Evolutionary conservation across 129 eudicot species (phyloP).

Genomic region (Kitagawia praeruptora): DNA sequence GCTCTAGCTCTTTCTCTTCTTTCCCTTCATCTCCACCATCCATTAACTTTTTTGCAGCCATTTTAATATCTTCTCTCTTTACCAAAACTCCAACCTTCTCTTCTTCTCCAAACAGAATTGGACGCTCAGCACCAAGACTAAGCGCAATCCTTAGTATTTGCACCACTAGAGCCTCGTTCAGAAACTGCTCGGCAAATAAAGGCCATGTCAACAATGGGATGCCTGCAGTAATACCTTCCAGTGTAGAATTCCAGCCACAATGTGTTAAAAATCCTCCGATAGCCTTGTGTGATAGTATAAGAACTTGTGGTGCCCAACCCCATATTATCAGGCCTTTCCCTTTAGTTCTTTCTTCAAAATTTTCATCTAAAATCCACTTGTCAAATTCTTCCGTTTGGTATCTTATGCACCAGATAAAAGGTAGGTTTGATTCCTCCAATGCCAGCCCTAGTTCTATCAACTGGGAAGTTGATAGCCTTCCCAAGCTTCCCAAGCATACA

Average conservation of each 20-base stretch:
- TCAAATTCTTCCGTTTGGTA: conserved; percentile 8
- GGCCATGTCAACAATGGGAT: conserved; percentile 59
- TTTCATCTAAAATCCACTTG: conserved; percentile 31
- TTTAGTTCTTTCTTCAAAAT: conserved; percentile 34
- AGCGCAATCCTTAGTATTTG: conserved; percentile 36
- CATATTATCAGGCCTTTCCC: conserved; percentile 37
- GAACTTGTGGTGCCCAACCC: conserved; percentile 70
- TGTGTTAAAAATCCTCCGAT: conserved; percentile 56
- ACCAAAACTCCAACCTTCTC: conserved; percentile 20
- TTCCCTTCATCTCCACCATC: conserved; percentile 28
- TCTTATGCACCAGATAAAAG: conserved; percentile 47
- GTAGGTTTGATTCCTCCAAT: conserved; percentile 32
- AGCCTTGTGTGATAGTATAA: conserved; percentile 42
- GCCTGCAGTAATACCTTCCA: conserved; percentile 45
- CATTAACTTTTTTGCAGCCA: conserved; percentile 29
- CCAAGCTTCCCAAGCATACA: conserved; percentile 47
- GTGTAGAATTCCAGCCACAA: conserved; percentile 64
- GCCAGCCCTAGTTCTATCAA: conserved; percentile 46
- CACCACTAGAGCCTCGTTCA: conserved; percentile 36
- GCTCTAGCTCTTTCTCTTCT: conserved; percentile 34
- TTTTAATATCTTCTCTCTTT: conserved; percentile 26
- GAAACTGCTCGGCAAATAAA: conserved; percentile 48
- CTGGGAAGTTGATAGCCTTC: conserved; percentile 28
- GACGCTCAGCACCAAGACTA: conserved; percentile 27
- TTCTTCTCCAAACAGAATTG: conserved; percentile 27